phyloP scores from a whole-genome alignment of 371 early-diverging fungal genomes.

The Apophysomyces ossiformis region DNA sequence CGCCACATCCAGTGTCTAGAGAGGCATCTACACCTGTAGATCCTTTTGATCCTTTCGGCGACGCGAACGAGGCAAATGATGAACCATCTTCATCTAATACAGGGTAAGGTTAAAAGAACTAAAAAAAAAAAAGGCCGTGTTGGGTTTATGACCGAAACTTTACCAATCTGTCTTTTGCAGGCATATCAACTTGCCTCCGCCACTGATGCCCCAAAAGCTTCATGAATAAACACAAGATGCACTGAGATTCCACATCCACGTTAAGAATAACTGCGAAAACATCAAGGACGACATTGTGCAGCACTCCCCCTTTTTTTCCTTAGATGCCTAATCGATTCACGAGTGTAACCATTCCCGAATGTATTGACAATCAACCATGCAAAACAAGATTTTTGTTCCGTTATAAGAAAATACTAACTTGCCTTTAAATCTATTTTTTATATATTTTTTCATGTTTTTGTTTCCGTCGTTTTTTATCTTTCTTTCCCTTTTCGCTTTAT shows the following conservation, averaged over 20 bases:
- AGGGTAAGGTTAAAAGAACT: conserved; percentile 29
- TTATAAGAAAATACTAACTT: too few species aligned
- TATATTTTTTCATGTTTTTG: not conserved
- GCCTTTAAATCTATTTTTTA: too few species aligned
- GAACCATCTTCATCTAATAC: conserved; percentile 25
- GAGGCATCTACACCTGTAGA: conserved; percentile 17
- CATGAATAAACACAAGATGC: conserved; percentile 30
- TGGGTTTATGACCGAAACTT: conserved; percentile 11
- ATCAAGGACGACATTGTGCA: not conserved
- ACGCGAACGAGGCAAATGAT: conserved; percentile 27
- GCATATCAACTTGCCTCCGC: conserved; percentile 35
- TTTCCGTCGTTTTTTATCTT: conserved; percentile 3
- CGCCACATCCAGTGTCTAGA: not conserved
- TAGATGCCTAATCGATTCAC: not conserved
- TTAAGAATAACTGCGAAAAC: not conserved
- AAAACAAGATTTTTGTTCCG: too few species aligned
- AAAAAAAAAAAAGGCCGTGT: conserved; percentile 11
- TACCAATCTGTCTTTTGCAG: conserved; percentile 12
- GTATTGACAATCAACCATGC: too few species aligned
- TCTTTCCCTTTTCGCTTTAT: conserved; percentile 18
- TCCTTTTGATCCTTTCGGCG: conserved; percentile 53
- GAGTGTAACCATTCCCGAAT: conserved; percentile 11
- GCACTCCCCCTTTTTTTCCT: conserved; percentile 7
- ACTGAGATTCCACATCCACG: not conserved
- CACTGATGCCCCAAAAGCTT: conserved; percentile 45